Base-by-base conservation (phyloP, 176 grass and related monocot genomes). In the Avena insularis region DNA sequence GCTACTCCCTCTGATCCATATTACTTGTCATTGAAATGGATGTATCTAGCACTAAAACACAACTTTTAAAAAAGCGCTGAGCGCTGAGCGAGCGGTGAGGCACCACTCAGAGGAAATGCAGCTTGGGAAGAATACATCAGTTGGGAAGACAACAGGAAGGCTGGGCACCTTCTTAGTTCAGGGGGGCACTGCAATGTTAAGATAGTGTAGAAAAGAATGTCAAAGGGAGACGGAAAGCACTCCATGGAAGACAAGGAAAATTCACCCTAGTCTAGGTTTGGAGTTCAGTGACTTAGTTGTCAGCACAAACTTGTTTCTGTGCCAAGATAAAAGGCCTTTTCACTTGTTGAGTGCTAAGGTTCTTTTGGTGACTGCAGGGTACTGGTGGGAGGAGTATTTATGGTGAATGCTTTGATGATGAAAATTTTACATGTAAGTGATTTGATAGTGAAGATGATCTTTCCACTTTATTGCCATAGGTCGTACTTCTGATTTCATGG, bases 341-440 rank as follows among this genome's bases (percentile, higher is more conserved):
- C 11, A 36, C 15, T 86, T 78, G 23, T 71, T 43, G 76, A 72
- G n/a, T 76, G 45, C 83, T 87, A 71, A 90, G 12, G 2, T 79
- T 29, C 61, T 87, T 73, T 55, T 80, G 38, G 35, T 91, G 51
- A 85, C 62, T 36, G 57, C 75, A 93, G 92, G 92, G 86, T 70
- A 93, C 92, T 77, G 92, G 92, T 54, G 92, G 89, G 55, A 91
- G 89, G 81, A 91, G 92, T 84, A 93, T 93, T 70, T 93, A 89
- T 80, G 92, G 89, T 84, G 85, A 88, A 76, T 51, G 16, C 43
- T 91, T 93, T 71, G 38, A 91, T 29, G 92, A 93, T 76, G 92
- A 93, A 91, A 91, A 83, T 60, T 93, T 91, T 72, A 46, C 74
- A 54, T 80, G 92, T 93, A 93, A 93, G 92, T 77, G 31, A 53